A percentile compares a stretch with the other conserved stretches of the same genome.
phyloP scores from a whole-genome alignment of 2,329 filamentous ascomycete genomes.

The Cladosporium cucumerinum region DNA sequence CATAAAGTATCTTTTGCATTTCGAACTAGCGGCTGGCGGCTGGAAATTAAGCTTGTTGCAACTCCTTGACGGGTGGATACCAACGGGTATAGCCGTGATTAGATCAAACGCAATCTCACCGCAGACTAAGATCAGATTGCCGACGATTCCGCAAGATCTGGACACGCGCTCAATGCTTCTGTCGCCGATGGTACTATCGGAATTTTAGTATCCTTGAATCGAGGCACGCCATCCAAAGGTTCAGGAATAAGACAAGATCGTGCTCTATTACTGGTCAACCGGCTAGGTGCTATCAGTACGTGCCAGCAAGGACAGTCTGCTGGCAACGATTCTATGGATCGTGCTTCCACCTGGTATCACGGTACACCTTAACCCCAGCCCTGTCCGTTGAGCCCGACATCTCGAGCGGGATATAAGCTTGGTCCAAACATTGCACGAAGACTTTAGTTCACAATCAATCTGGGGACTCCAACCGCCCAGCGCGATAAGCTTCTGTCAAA shows the following conservation, averaged over 20 bases:
- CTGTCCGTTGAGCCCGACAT: background rate
- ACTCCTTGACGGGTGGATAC: background rate
- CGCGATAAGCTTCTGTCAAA: slow-evolving; percentile 1
- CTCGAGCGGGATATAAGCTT: too few relatives aligned
- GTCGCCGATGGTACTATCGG: background rate
- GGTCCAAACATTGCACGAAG: background rate
- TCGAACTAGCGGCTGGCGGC: background rate
- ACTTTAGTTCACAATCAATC: background rate
- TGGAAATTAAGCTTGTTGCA: background rate
- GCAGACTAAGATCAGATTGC: background rate
- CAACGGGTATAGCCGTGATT: background rate
- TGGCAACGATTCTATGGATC: background rate
- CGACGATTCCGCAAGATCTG: background rate
- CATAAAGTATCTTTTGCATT: background rate
- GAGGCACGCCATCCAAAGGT: background rate
- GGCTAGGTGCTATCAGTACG: background rate
- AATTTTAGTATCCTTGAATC: background rate
- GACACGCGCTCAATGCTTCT: background rate
- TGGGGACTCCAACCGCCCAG: background rate
- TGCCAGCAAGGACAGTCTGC: background rate
- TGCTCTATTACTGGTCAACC: background rate
- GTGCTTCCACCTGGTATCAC: background rate
- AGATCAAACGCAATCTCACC: background rate
- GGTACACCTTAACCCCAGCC: background rate
- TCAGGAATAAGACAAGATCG: background rate